Evolutionary conservation across 306 rosid genomes (phyloP).

Genomic region (Astragalus membranaceus): DNA sequence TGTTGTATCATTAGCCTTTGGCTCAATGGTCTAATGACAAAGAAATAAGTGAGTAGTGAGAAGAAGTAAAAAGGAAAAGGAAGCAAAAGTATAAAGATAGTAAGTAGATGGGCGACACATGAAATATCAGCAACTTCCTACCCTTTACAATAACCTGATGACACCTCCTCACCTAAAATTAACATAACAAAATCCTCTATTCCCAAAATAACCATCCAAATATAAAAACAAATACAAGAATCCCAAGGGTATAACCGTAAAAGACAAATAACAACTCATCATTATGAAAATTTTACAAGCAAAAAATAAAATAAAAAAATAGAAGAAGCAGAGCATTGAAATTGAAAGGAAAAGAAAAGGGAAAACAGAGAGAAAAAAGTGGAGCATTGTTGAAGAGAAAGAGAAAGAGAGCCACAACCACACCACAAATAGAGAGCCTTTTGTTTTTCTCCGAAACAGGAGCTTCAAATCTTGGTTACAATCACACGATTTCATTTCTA

Average conservation of each 20-base stretch:
- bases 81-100: neutral
- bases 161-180: slow-evolving; percentile 32
- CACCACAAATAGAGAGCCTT: slow-evolving; percentile 13
- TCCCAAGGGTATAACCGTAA: slow-evolving; percentile 1
- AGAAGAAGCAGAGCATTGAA: neutral
- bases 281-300: neutral
- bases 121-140: slow-evolving; percentile 25
- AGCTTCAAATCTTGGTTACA: slow-evolving; percentile 27
- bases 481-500: slow-evolving; percentile 16
- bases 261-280: neutral
- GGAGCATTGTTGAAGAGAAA: slow-evolving; percentile 35
- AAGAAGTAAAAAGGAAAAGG: slow-evolving; percentile 5
- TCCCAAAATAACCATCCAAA: neutral
- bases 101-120: slow-evolving; percentile 30
- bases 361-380: slow-evolving; percentile 49
- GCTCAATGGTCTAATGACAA: no score
- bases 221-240: neutral
- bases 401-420: slow-evolving; percentile 30
- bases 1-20: no score
- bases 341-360: neutral
- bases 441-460: slow-evolving; percentile 23
- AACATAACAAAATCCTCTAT: neutral
- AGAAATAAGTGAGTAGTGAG: no score
- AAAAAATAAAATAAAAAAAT: neutral
- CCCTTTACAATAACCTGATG: slow-evolving; percentile 12